Evolutionary conservation across 1,284 basidiomycete species (phyloP), one percentile per base, ranked within the genome.

Genomic region (Rhodotorula glutinis): DNA sequence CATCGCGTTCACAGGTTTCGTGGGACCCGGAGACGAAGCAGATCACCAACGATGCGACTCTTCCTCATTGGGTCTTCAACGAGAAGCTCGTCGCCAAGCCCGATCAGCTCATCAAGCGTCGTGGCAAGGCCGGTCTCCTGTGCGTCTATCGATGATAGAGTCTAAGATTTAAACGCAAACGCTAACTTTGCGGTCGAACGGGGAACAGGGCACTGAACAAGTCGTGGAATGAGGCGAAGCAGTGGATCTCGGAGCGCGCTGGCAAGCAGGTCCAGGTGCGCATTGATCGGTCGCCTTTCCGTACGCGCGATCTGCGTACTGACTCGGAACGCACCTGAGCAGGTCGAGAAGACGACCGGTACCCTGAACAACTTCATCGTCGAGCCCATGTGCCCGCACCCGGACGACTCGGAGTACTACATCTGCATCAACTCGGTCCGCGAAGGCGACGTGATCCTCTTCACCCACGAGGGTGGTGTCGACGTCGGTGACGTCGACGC

Each of bases 51-150:
- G 89, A 89, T 72, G 83, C 81, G 60, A 83, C 86, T 76, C 83
- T 92, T 68, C 90, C 89, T 55, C 80, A 84, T 72, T 92, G 94
- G 94, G 90, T 98, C 64, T 88, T 88, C 82, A 84, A 82, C 77
- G 84, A 74, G 60, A 76, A 76, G 73, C 75, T 76, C 63, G 75
- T 76, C 57, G 75, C 69, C 60, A 76, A 76, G 74, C 75, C 75
- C 51, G 96, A 98, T 83, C 94, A 98, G 83, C 88, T 98, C 80
- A 98, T 98, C 86, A 98, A 98, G 85, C 90, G 95, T 76, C 89
- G 96, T 75, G 96, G 96, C 76, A 98, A 98, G 86, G 92, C 93
- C 41, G 95, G 95, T 74, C 86, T 98, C 33, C 86, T 98, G 70
- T 72, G 75, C 77, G 76, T 30, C 16, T 19, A n/a, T 25, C 16